Base-by-base conservation (phyloP, 345 rosid species). In the Citrus unshiu region DNA sequence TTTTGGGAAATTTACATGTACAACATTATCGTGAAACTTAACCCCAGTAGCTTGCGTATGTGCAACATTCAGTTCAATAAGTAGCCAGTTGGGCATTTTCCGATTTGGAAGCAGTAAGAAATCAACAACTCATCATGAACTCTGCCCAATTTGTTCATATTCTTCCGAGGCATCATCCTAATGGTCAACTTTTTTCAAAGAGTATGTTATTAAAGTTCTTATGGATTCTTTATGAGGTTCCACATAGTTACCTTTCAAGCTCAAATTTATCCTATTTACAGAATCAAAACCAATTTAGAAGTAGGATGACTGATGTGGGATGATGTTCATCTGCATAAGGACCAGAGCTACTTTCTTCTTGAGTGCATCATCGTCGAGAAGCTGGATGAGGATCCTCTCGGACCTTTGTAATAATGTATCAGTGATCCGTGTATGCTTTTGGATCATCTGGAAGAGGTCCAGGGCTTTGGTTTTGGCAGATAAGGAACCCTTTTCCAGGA, bases 231-330 rank as follows among this genome's bases (percentile, higher is more conserved):
- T 51, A 18, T 51, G 57, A 51, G 22, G 16, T 46, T 46, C 51
- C 51, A 46, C 51, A 46, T 43, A 12, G 16, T 16, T 46, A 46
- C 4, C 51, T 46, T 46, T 46, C 4, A 12, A 46, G 18, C 16
- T 46, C 51, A 16, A 68, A 22, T 46, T 32, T 70, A 13, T 49
- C 71, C 14, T 16, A 64, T 14, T 30, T 71, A 63, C 70, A 32
- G 18, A 56, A 34, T 14, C 22, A 43, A 49, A 56, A 65, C 27
- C 54, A 61, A 54, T 58, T 89, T 82, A 89, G 82, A 89, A 87
- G 74, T 85, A 89, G n/a, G 90, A 89, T 19, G 92, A 89, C 73
- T 89, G 92, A 18, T 87, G 85, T 4, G 90, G 92, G 57, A 89
- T 76, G 78, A 84, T 16, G 6, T 78, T 58, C 90, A 89, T 87